Conservation (phyloP, 441 rosid genomes). For the Theobroma grandiflorum region DNA sequence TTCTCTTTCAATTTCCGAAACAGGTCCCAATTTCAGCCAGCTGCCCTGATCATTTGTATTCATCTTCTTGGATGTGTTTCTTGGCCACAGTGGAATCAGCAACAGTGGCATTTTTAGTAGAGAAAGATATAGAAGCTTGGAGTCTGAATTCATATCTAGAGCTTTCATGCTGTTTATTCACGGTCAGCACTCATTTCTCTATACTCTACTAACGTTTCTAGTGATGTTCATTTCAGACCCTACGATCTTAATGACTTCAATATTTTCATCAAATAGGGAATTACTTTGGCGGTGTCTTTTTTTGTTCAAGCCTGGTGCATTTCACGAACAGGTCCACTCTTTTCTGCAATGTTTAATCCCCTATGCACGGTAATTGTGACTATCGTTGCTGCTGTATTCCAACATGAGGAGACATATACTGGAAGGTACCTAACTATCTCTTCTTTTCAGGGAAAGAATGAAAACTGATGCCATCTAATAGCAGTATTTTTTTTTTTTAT, state of each 20-base stretch:
- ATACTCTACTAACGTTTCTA: not conserved
- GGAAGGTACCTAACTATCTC: constrained; percentile 45
- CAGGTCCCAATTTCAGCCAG: constrained; percentile 54
- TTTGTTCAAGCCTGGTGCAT: constrained; percentile 75
- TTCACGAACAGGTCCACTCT: constrained; percentile 60
- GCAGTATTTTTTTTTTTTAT: not conserved
- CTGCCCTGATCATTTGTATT: constrained; percentile 60
- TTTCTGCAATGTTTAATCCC: constrained; percentile 69
- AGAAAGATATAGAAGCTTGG: constrained; percentile 49
- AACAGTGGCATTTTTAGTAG: constrained; percentile 46
- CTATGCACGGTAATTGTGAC: constrained; percentile 60
- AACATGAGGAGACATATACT: constrained; percentile 51
- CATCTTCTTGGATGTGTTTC: constrained; percentile 64
- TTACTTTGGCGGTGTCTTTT: constrained; percentile 42
- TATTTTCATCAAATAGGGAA: constrained; percentile 28
- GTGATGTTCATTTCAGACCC: not conserved
- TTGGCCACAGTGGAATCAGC: constrained; percentile 64
- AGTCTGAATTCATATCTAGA: constrained; percentile 52
- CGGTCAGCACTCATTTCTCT: constrained; percentile 35
- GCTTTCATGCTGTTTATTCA: constrained; percentile 47
- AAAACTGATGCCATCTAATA: too few species aligned
- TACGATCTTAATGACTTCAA: not conserved
- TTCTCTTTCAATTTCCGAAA: not conserved
- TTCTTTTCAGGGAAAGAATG: not conserved
- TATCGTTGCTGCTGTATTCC: constrained; percentile 45